A percentile compares a stretch with the other conserved stretches of the same genome.
phyloP scores from a whole-genome alignment of 441 rosid genomes.

The Pelargonium myrrhifolium region DNA sequence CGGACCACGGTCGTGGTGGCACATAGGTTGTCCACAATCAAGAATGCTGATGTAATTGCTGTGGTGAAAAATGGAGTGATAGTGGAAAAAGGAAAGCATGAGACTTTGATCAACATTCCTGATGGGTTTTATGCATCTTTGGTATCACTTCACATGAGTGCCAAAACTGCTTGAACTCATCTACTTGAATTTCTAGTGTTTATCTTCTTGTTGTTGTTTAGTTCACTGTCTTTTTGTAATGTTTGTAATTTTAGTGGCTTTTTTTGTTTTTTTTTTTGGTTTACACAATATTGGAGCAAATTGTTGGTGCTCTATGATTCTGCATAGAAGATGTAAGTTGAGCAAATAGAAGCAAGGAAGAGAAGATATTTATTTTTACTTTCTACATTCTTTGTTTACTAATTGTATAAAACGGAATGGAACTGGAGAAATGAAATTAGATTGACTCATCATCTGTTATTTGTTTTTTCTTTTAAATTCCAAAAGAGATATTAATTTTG shows the following conservation, averaged over 20 bases:
- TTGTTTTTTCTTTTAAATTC: too few species aligned
- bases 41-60: constrained; percentile 53
- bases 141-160: constrained; percentile 35
- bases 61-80: constrained; percentile 55
- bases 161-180: neutral
- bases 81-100: constrained; percentile 62
- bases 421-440: too few species aligned
- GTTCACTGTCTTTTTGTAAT: neutral
- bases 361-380: too few species aligned
- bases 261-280: neutral
- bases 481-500: too few species aligned
- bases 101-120: constrained; percentile 34
- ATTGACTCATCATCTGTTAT: too few species aligned
- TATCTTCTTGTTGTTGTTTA: neutral
- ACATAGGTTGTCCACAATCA: constrained; percentile 52
- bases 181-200: neutral
- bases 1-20: constrained; percentile 63
- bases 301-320: too few species aligned
- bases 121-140: constrained; percentile 58
- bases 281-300: too few species aligned
- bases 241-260: too few species aligned
- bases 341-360: too few species aligned
- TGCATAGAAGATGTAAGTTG: too few species aligned
- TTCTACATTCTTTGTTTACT: too few species aligned
- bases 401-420: too few species aligned